These are phyloP conservation scores for Silene noctiflora DNA, from an alignment of 179 eudicot genomes.

Conservation along the genomic window DNA sequence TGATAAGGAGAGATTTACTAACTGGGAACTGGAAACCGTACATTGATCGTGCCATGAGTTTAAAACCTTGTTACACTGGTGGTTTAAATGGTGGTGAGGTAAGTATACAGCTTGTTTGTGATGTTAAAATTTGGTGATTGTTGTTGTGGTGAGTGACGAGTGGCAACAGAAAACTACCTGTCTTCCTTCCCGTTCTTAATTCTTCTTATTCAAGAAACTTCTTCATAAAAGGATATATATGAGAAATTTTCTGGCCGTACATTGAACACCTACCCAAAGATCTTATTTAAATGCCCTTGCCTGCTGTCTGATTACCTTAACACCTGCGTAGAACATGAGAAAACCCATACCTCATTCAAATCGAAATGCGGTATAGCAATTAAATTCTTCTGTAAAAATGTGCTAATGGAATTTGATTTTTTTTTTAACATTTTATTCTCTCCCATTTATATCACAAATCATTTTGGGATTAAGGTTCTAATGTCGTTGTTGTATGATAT, in stretches of 20 bases:
- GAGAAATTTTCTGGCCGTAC: not conserved
- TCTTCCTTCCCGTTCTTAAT: not conserved
- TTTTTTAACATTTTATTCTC: no score
- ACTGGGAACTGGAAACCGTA: conserved; percentile 97
- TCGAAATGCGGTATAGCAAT: not conserved
- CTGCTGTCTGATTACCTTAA: not conserved
- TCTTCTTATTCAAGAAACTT: not conserved
- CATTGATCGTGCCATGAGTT: conserved; percentile 87
- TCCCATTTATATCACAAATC: not conserved
- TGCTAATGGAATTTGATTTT: not conserved
- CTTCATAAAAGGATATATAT: not conserved
- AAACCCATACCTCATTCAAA: not conserved
- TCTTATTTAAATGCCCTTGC: not conserved
- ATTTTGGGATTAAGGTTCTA: no score
- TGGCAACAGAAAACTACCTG: not conserved
- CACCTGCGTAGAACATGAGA: not conserved
- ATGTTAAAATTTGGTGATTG: not conserved
- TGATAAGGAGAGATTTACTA: conserved; percentile 95
- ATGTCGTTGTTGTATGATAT: not conserved
- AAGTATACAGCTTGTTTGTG: conserved; percentile 14
- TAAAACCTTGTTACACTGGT: conserved; percentile 92
- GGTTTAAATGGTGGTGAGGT: conserved; percentile 95
- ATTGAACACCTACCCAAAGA: not conserved
- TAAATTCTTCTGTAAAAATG: not conserved
- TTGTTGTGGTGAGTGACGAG: not conserved